phyloP scores from a whole-genome alignment of 441 rosid genomes.

The Aquilaria agallochum region DNA sequence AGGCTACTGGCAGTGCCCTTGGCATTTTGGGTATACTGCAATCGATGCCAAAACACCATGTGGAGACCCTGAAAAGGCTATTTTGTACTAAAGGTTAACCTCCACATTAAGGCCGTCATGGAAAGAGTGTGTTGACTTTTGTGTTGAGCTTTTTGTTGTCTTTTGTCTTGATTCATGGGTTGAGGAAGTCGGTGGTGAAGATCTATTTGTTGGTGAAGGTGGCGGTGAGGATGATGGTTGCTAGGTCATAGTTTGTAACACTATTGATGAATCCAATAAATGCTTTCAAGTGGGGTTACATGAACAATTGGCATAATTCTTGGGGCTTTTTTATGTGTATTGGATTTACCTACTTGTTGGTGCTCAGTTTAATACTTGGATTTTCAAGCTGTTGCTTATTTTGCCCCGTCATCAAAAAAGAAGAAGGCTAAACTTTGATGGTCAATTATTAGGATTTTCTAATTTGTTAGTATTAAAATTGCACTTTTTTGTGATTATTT shows the following conservation, averaged over 20 bases:
- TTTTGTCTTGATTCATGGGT: conserved; percentile 26
- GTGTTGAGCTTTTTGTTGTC: conserved; percentile 20
- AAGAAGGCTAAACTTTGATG: conserved; percentile 23
- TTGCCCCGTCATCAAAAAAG: conserved; percentile 13
- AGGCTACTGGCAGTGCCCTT: conserved; percentile 34
- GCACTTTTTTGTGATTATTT: too few relatives aligned
- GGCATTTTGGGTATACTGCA: conserved; percentile 28
- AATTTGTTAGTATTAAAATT: too few relatives aligned
- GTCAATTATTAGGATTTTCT: too few relatives aligned
- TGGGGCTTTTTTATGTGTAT: conserved; percentile 30
- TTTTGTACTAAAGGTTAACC: conserved; percentile 24
- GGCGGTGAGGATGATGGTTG: conserved; percentile 24
- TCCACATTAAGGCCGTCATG: conserved; percentile 28
- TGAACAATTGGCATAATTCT: conserved; percentile 19
- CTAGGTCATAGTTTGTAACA: conserved; percentile 33
- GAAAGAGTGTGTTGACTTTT: conserved; percentile 31
- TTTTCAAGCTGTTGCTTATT: conserved; percentile 28
- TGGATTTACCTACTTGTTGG: conserved; percentile 30
- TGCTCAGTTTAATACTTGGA: conserved; percentile 26
- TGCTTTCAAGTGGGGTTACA: conserved; percentile 37
- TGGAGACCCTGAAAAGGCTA: conserved; percentile 28
- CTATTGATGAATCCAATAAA: conserved; percentile 45
- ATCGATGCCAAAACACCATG: conserved; percentile 24
- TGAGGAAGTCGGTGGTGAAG: conserved; percentile 17
- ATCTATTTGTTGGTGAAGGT: conserved; percentile 26